Evolutionary conservation across 345 rosid genomes (phyloP).

Genomic region (Litchi chinensis): DNA sequence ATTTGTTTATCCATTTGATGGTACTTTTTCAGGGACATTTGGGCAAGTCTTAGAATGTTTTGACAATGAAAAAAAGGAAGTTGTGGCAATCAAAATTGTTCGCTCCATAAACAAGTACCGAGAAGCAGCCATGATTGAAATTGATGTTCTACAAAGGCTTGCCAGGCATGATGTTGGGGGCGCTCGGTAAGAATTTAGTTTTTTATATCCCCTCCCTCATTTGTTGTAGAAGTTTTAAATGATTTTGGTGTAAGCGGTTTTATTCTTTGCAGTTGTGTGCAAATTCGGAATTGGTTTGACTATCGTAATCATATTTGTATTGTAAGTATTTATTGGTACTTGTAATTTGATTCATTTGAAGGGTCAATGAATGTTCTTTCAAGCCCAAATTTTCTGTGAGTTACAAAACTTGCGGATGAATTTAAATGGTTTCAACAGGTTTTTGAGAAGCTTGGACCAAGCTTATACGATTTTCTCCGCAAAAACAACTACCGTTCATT

Average conservation of each 20-base stretch:
- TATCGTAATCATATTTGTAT: slow-evolving; percentile 99
- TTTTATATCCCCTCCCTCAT: slow-evolving; percentile 16
- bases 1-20: slow-evolving; percentile 10
- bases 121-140: slow-evolving; percentile 92
- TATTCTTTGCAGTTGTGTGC: slow-evolving; percentile 99
- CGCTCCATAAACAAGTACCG: slow-evolving; percentile 78
- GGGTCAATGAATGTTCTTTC: slow-evolving; percentile 36
- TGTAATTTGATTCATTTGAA: slow-evolving; percentile 56
- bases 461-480: slow-evolving; percentile 99
- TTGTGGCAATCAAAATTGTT: slow-evolving; percentile 85
- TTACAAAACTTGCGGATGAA: slow-evolving; percentile 75
- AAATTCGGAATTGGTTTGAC: slow-evolving; percentile 99
- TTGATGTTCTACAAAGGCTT: slow-evolving; percentile 75
- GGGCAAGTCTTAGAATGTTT: slow-evolving; percentile 91
- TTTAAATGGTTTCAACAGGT: slow-evolving; percentile 96
- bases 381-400: slow-evolving; percentile 57
- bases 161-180: slow-evolving; percentile 76
- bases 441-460: slow-evolving; percentile 99
- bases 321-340: slow-evolving; percentile 80
- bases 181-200: slow-evolving; percentile 57
- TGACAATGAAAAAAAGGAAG: slow-evolving; percentile 75
- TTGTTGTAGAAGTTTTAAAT: slow-evolving; percentile 31
- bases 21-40: slow-evolving; percentile 58
- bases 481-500: slow-evolving; percentile 97
- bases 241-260: slow-evolving; percentile 59